Conservation (phyloP, 345 rosid species). For the Gossypium mustelinum region DNA sequence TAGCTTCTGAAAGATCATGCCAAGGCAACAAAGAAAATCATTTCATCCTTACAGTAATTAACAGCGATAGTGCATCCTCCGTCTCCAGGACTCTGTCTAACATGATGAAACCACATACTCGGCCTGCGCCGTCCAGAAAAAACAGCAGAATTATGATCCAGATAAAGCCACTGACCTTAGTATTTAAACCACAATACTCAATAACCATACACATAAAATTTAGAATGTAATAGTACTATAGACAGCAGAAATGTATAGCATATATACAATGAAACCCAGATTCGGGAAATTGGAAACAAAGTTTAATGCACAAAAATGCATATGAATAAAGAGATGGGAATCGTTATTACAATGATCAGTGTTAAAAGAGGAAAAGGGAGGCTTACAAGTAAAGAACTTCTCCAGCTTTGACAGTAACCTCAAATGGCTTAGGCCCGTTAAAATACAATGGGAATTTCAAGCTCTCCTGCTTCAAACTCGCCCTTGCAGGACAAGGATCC, state of each 20-base stretch:
- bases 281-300: background rate
- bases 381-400: constrained; percentile 84
- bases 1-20: background rate
- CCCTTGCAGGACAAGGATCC: constrained; percentile 60
- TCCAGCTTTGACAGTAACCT: constrained; percentile 72
- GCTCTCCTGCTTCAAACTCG: constrained; percentile 39
- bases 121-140: constrained; percentile 51
- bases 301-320: background rate
- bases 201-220: background rate
- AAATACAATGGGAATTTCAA: constrained; percentile 64
- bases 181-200: background rate
- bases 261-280: background rate
- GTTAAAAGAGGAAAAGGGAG: constrained; percentile 1
- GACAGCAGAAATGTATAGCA: background rate
- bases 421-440: constrained; percentile 71
- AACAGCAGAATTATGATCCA: background rate
- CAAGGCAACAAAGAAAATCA: background rate
- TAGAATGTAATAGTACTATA: background rate
- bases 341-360: background rate
- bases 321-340: background rate
- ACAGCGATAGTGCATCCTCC: constrained; percentile 68
- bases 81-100: constrained; percentile 69
- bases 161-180: background rate
- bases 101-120: constrained; percentile 99
- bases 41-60: constrained; percentile 62